phyloP scores from a whole-genome alignment of 306 rosid genomes.

The Lathyrus sativus region DNA sequence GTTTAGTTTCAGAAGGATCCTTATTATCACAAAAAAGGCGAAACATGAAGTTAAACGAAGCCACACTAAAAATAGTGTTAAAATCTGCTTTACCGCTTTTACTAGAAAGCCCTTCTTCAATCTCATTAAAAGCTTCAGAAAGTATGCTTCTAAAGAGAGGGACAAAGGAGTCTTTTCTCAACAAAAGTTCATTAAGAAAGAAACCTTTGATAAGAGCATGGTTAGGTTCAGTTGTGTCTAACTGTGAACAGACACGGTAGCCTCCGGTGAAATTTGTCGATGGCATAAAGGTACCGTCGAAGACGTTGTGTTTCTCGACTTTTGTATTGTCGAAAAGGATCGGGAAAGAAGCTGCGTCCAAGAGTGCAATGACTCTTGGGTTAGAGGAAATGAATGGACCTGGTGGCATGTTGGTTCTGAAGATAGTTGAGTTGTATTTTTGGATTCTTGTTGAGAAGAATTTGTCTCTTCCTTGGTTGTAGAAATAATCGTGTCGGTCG shows the following conservation, averaged over 20 bases:
- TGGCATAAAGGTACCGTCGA: slow-evolving; percentile 88
- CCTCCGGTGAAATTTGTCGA: slow-evolving; percentile 69
- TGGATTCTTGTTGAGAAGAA: slow-evolving; percentile 58
- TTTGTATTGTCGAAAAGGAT: slow-evolving; percentile 59
- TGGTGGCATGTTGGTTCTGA: slow-evolving; percentile 79
- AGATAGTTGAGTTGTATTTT: slow-evolving; percentile 57
- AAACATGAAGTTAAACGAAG: slow-evolving; percentile 57
- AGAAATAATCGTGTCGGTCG: slow-evolving; percentile 65
- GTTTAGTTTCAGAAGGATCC: slow-evolving; percentile 25
- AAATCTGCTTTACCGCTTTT: slow-evolving; percentile 30
- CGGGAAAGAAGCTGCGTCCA: slow-evolving; percentile 65
- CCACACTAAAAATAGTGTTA: slow-evolving; percentile 33
- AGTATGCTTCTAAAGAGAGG: slow-evolving; percentile 49
- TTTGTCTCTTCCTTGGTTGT: slow-evolving; percentile 59
- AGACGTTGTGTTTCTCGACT: slow-evolving; percentile 60
- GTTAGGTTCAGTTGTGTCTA: slow-evolving; percentile 62
- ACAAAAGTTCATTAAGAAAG: slow-evolving; percentile 42
- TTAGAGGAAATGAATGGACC: slow-evolving; percentile 65
- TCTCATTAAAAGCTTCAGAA: slow-evolving; percentile 33
- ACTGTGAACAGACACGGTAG: slow-evolving; percentile 60
- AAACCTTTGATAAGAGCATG: slow-evolving; percentile 52
- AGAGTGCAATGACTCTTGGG: slow-evolving; percentile 53
- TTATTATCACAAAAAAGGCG: slow-evolving; percentile 43
- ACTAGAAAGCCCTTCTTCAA: slow-evolving; percentile 40
- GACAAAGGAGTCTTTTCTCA: slow-evolving; percentile 42